A percentile compares a stretch with the other conserved stretches of the same genome.
Evolutionary conservation across 179 eudicot species (phyloP).

Genomic region (Beta corolliflora): DNA sequence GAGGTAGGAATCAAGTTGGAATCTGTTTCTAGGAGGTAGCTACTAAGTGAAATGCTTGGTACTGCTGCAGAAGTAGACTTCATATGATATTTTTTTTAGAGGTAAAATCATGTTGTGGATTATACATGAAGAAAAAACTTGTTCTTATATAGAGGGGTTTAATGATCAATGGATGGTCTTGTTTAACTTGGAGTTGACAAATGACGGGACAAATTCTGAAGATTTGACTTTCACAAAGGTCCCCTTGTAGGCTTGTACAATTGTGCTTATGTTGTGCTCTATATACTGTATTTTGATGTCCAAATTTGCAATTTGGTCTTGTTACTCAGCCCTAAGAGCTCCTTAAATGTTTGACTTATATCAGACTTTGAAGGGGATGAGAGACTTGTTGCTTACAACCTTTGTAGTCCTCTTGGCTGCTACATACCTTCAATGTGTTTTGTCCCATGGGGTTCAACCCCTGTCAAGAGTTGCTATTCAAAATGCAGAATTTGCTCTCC

Average conservation of each 20-base stretch:
- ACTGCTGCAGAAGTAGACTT: too few relatives aligned
- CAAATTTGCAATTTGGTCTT: background rate
- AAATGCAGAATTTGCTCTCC: conserved; percentile 24
- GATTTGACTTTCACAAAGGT: background rate
- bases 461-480: conserved; percentile 38
- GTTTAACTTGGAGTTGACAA: background rate
- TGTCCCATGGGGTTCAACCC: conserved; percentile 23
- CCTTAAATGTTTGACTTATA: background rate
- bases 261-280: background rate
- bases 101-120: background rate
- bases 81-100: too few relatives aligned
- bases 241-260: background rate
- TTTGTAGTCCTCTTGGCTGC: conserved; percentile 23
- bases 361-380: conserved; percentile 30
- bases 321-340: background rate
- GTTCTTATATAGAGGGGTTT: background rate
- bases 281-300: background rate
- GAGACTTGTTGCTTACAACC: conserved; percentile 15
- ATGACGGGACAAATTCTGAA: background rate
- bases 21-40: background rate
- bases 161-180: background rate
- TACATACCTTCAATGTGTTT: conserved; percentile 17
- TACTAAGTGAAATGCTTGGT: background rate
- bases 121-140: too few relatives aligned
- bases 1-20: background rate